Evolutionary conservation across 177 flowering plant species (phyloP), one percentile per base, ranked within the genome.

Genomic region (Tripterygium wilfordii): DNA sequence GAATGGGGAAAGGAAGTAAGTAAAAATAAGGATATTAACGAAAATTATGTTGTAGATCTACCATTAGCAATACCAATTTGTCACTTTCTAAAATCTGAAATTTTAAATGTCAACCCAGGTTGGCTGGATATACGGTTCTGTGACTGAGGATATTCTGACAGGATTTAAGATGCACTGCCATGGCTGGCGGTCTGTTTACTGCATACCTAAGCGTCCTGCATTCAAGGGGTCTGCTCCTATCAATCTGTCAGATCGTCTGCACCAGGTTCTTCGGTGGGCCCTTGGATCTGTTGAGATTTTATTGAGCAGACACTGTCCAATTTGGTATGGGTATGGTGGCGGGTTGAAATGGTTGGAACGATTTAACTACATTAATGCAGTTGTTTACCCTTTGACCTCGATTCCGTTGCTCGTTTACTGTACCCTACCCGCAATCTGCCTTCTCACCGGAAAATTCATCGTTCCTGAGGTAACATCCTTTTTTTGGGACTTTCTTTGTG

Each of bases 141-240:
- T 78, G 5, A 77, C 80, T 4, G 80, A 75, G 64, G 80, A 75
- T 61, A 75, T 74, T 27, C 49, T 76, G 41, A 76, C 81, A 12
- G 82, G 82, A 19, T 79, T 76, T 58, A 79, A 76, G 54, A 76
- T 79, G 81, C 80, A 79, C 58, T 75, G 78, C 33, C 83, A 77
- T 60, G 81, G 85, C 13, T 79, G 85, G 85, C 58, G 77, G 50
- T 79, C 85, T 20, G 78, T 79, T 30, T 79, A 79, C 64, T 79
- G 85, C 69, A 74, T 76, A 43, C 85, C 85, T 15, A 51, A 71
- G 36, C 57, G 66, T n/a, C 74, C 85, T 37, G 85, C 85, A 38
- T 79, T 79, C 40, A 79, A 79, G 49, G 81, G 84, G 14, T 79
- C 80, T n/a, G n/a, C n/a, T n/a, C n/a, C n/a, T n/a, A 73, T 76